Conservation (phyloP, 2,329 filamentous ascomycete species). For the Dactylellina cionopaga region DNA sequence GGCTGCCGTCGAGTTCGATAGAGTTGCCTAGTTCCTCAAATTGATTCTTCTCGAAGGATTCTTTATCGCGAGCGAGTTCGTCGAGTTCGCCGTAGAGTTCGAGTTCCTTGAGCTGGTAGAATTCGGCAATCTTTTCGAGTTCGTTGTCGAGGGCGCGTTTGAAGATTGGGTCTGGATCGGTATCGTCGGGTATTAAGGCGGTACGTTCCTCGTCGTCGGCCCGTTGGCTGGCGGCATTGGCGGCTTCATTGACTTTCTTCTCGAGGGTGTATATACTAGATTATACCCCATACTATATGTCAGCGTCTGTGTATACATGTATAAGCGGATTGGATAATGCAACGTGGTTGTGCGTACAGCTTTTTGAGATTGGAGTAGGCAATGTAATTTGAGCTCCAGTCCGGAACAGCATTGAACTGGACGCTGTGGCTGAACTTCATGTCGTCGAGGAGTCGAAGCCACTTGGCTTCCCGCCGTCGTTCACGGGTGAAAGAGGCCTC, state of each 20-base stretch:
- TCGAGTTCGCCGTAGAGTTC: constrained; percentile 86
- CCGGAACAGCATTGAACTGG: constrained; percentile 99
- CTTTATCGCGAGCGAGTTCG: constrained; percentile 78
- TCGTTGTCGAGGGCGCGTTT: constrained; percentile 83
- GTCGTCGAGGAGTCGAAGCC: constrained; percentile 74
- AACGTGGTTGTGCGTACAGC: constrained; percentile 73
- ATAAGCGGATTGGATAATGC: not conserved
- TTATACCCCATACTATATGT: not conserved
- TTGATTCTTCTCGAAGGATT: constrained; percentile 72
- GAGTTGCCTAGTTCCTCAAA: constrained; percentile 57
- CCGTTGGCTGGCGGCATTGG: constrained; percentile 58
- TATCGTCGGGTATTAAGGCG: constrained; percentile 76
- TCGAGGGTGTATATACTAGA: constrained; percentile 95
- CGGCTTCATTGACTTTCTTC: constrained; percentile 70
- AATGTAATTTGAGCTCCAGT: constrained; percentile 98
- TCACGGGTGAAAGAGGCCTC: constrained; percentile 13
- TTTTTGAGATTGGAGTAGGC: constrained; percentile 99
- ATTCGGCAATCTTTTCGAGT: constrained; percentile 90
- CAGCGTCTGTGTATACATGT: too few relatives aligned
- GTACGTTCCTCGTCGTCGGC: constrained; percentile 81
- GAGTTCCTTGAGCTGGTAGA: constrained; percentile 87
- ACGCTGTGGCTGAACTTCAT: constrained; percentile 99
- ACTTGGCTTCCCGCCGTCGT: constrained; percentile 56
- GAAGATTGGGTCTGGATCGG: constrained; percentile 84
- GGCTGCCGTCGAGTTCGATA: constrained; percentile 45